Evolutionary conservation across 306 rosid genomes (phyloP), one percentile per base, ranked within the genome.

Genomic region (Trifolium dubium): DNA sequence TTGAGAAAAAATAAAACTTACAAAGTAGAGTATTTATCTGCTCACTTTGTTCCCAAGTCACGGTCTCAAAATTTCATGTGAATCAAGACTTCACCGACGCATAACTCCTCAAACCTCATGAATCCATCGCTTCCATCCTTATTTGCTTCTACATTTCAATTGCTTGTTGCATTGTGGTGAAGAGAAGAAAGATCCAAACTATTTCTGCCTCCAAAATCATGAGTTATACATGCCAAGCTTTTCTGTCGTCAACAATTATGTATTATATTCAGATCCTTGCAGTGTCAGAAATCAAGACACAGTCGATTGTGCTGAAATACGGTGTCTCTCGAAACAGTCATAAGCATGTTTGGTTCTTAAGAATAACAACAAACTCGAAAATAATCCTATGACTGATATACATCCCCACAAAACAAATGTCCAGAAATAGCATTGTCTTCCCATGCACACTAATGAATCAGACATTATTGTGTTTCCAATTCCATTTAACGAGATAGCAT

Each of bases 401-500:
- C 92, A 86, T 67, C 89, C 98, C 97, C 98, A 95, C 85, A 59
- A 81, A 43, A 92, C 83, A 84, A 92, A 95, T 1, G 98, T 95
- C 64, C 84, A 77, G 63, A 83, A 88, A 81, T 92, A 95, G 80
- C 98, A 92, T 14, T 74, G 56, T 72, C 85, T 87, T 68, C 99
- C 99, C 90, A 94, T 91, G 88, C 99, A 94, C 69, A 94, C 95
- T 3, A 71, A 58, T 23, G 89, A 74, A 9, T 84, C 90, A 39
- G 77, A 49, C 71, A 80, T 40, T 10, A 65, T 4, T 6, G 46
- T 4, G 66, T 66, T 72, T 14, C 79, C 54, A 0, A 78, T 56
- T 28, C 35, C 37, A 5, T 31, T 40, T 54, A 49, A 10, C 13
- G 81, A 46, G 60, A 71, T 19, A 15, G 80, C 91, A 77, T 88